Evolutionary conservation across 2,329 filamentous ascomycete species (phyloP).

Genomic region (Delphinella strobiligena): DNA sequence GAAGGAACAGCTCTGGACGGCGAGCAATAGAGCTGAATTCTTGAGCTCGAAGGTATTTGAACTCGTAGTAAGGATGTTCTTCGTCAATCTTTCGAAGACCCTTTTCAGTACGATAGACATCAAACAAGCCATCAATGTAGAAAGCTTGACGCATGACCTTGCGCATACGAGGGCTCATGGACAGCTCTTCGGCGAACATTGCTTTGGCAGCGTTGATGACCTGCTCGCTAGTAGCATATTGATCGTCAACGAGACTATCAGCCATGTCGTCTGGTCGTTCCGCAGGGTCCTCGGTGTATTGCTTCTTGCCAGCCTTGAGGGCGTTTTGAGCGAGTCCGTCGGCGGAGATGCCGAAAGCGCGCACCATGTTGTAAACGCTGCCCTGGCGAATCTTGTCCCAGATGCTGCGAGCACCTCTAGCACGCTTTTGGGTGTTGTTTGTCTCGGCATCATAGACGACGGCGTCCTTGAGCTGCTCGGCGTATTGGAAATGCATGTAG

Average conservation of each 20-base stretch:
- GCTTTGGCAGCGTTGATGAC: slow-evolving; percentile 70
- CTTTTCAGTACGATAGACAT: slow-evolving; percentile 86
- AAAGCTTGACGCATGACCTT: slow-evolving; percentile 74
- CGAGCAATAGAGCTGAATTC: slow-evolving; percentile 69
- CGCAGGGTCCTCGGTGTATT: slow-evolving; percentile 73
- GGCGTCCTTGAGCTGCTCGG: slow-evolving; percentile 70
- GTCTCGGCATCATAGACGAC: slow-evolving; percentile 48
- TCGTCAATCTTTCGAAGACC: slow-evolving; percentile 89
- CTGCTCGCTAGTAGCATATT: slow-evolving; percentile 63
- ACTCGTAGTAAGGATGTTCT: slow-evolving; percentile 90
- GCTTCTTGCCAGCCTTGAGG: slow-evolving; percentile 62
- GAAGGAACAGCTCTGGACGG: slow-evolving; percentile 79
- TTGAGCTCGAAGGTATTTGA: slow-evolving; percentile 91
- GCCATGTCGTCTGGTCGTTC: slow-evolving; percentile 77
- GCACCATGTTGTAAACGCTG: slow-evolving; percentile 69
- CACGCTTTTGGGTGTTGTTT: slow-evolving; percentile 62
- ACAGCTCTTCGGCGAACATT: slow-evolving; percentile 85
- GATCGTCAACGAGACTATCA: slow-evolving; percentile 60
- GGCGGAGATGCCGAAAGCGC: slow-evolving; percentile 79
- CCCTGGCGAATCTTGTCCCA: slow-evolving; percentile 77
- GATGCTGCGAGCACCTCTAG: slow-evolving; percentile 67
- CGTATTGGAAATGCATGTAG: slow-evolving; percentile 90
- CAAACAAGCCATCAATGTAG: slow-evolving; percentile 72
- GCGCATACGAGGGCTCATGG: slow-evolving; percentile 76
- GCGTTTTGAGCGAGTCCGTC: slow-evolving; percentile 83